These are phyloP conservation scores for Brassica balearica DNA, from an alignment of 441 rosid genomes.

Conservation along the genomic window DNA sequence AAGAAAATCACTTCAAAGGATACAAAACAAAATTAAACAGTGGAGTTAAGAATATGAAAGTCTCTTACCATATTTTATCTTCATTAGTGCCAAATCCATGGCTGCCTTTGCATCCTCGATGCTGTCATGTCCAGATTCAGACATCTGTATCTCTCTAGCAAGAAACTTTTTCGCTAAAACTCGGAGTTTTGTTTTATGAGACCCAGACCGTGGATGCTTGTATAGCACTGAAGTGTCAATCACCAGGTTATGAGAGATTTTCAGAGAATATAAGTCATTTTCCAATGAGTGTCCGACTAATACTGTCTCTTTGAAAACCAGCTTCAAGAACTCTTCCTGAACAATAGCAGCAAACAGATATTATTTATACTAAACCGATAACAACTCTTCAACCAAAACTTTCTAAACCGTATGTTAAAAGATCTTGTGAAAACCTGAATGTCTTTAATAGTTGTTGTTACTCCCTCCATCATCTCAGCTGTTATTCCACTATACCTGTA, in stretches of 20 bases:
- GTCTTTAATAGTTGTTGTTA: conserved; percentile 83
- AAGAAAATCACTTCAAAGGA: background rate
- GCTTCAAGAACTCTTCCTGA: conserved; percentile 85
- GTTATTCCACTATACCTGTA: conserved; percentile 97
- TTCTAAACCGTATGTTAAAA: conserved; percentile 16
- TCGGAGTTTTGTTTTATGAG: conserved; percentile 85
- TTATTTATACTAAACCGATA: conserved; percentile 29
- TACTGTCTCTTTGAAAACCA: conserved; percentile 84
- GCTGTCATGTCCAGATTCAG: conserved; percentile 89
- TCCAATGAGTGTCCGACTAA: conserved; percentile 96
- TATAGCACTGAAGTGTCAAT: conserved; percentile 91
- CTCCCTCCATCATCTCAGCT: conserved; percentile 72
- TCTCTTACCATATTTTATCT: conserved; percentile 78
- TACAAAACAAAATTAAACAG: background rate
- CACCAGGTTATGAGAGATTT: conserved; percentile 82
- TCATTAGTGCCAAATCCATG: conserved; percentile 85
- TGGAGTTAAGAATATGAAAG: background rate
- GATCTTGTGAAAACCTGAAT: conserved; percentile 57
- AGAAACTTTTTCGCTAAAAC: conserved; percentile 88
- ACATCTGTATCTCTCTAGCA: conserved; percentile 82
- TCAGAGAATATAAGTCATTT: conserved; percentile 87
- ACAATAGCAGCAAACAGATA: conserved; percentile 42
- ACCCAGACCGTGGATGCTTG: conserved; percentile 83
- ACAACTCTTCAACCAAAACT: background rate
- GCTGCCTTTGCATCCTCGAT: conserved; percentile 93